Evolutionary conservation across 768 basidiomycete genomes (phyloP).

Genomic region (Hypholoma sublateritium): DNA sequence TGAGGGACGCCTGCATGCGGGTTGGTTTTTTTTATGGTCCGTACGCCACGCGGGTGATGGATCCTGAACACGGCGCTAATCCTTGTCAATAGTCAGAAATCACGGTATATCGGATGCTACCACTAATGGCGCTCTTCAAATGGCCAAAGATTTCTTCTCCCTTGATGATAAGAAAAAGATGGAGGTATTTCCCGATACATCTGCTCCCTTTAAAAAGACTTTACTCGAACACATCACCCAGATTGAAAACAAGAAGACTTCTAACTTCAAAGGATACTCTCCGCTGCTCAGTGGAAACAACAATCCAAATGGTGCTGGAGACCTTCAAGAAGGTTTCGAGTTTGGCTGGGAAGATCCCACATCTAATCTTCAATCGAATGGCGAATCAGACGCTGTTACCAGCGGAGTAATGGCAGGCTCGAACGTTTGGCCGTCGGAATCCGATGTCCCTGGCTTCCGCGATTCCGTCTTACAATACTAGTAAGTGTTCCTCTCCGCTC

Average conservation of each 20-base stretch:
- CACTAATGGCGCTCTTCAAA: slow-evolving; percentile 44
- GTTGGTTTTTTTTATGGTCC: slow-evolving; percentile 84
- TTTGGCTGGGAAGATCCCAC: slow-evolving; percentile 65
- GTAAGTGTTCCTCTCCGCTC: slow-evolving; percentile 39
- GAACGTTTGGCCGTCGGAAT: slow-evolving; percentile 76
- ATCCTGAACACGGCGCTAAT: neutral
- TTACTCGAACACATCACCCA: slow-evolving; percentile 21
- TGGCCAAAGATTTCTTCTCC: slow-evolving; percentile 64
- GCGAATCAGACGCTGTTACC: slow-evolving; percentile 24
- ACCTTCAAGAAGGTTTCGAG: slow-evolving; percentile 90
- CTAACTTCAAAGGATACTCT: slow-evolving; percentile 79
- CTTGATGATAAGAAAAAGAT: slow-evolving; percentile 64
- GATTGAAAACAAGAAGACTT: slow-evolving; percentile 66
- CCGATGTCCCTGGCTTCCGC: slow-evolving; percentile 53
- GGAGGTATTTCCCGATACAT: slow-evolving; percentile 41
- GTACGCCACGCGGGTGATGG: neutral
- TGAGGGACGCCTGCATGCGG: slow-evolving; percentile 75
- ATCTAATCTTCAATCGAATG: slow-evolving; percentile 22
- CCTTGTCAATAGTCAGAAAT: slow-evolving; percentile 55
- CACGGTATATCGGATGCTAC: slow-evolving; percentile 65
- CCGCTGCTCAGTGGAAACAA: slow-evolving; percentile 72
- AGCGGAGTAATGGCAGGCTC: slow-evolving; percentile 65
- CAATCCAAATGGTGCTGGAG: slow-evolving; percentile 75
- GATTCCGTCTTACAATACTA: slow-evolving; percentile 63
- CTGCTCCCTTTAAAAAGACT: neutral